Percentiles rank a stretch among this genome's conserved stretches.
Evolutionary conservation across 148 eudicot species (phyloP).

Genomic region (Gaultheria prostrata): DNA sequence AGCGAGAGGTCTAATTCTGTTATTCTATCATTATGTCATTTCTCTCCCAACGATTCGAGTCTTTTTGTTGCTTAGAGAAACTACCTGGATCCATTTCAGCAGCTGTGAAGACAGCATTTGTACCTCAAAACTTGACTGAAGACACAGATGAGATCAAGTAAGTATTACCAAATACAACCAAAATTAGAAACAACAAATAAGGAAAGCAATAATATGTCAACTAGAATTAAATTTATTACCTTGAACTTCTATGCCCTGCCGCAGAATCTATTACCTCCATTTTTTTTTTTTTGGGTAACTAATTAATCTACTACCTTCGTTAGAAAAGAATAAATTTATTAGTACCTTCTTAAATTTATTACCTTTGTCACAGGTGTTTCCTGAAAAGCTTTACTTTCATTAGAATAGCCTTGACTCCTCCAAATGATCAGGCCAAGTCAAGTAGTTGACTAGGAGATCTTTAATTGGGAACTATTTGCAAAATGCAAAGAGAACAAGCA

Average conservation of each 20-base stretch:
- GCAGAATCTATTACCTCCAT: neutral
- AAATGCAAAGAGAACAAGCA: neutral
- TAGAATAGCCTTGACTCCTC: neutral
- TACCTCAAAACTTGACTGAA: slow-evolving; percentile 8
- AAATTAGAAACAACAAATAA: neutral
- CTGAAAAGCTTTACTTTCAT: neutral
- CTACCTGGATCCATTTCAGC: slow-evolving; percentile 16
- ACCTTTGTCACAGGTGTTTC: neutral
- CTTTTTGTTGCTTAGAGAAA: neutral
- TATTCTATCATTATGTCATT: neutral
- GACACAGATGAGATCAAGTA: slow-evolving; percentile 42
- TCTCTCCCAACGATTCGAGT: neutral
- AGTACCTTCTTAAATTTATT: neutral
- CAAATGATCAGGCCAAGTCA: neutral
- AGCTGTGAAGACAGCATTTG: slow-evolving; percentile 26
- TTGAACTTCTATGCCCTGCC: neutral
- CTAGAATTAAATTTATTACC: neutral
- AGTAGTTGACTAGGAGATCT: neutral
- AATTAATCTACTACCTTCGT: too few species aligned
- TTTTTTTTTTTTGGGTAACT: too few species aligned
- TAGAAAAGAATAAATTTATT: neutral
- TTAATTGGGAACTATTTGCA: neutral
- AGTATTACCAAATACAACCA: slow-evolving; percentile 9
- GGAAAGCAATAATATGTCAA: neutral
- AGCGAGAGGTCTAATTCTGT: slow-evolving; percentile 31